phyloP scores from a whole-genome alignment of 176 grass and related monocot species.

The Triticum aestivum region IWGSC_CS_RefSeq_v2.1 NC_057800.1:436181537-436182036 shows the following conservation, averaged over 20 bases:
- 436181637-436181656: constrained; percentile 8
- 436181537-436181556: constrained; percentile 20
- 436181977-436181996: constrained; percentile 95
- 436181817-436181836: not conserved
- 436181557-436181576: not conserved
- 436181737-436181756: not conserved
- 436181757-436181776: not conserved
- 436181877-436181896: constrained; percentile 58
- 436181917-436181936: constrained; percentile 95
- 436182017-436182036: constrained; percentile 99
- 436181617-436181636: not conserved
- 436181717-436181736: not conserved
- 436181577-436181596: not conserved
- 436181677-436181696: not conserved
- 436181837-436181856: not conserved
- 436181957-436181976: constrained; percentile 94
- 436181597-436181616: not conserved
- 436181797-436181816: constrained; percentile 1
- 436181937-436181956: constrained; percentile 97
- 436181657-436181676: constrained; percentile 4
- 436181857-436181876: constrained; percentile 29
- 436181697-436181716: constrained; percentile 18
- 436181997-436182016: constrained; percentile 95
- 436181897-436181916: constrained; percentile 99
- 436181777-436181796: not conserved